Conservation (phyloP, 495 filamentous ascomycete genomes). For the Podospora anserina region DNA sequence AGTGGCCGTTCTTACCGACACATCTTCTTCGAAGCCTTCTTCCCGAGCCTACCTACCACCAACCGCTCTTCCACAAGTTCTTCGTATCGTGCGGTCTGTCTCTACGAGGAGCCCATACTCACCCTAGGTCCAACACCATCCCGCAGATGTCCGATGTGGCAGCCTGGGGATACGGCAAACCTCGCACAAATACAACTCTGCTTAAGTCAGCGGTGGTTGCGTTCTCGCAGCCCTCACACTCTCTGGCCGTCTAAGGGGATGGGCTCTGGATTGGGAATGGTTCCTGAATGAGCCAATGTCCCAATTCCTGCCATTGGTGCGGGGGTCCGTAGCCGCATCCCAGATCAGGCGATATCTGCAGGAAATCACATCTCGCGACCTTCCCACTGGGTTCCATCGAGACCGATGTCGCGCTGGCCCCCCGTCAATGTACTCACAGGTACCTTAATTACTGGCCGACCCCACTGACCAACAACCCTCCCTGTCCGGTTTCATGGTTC, state of each 20-base stretch:
- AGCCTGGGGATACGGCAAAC: background rate
- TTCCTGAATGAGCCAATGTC: constrained; percentile 16
- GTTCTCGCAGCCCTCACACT: background rate
- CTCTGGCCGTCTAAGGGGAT: background rate
- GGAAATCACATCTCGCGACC: constrained; percentile 33
- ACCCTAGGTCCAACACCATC: background rate
- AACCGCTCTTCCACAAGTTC: background rate
- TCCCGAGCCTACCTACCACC: background rate
- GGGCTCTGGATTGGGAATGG: constrained; percentile 19
- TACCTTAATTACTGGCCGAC: background rate
- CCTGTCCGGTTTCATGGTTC: background rate
- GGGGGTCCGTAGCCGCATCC: constrained; percentile 23
- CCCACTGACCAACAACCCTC: background rate
- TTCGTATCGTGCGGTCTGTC: background rate
- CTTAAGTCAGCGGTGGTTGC: constrained; percentile 6
- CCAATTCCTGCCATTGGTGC: constrained; percentile 23
- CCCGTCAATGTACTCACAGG: background rate
- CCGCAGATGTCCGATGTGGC: background rate
- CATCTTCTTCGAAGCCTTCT: too few species aligned
- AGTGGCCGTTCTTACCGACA: background rate
- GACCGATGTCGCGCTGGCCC: constrained; percentile 23
- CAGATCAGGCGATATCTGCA: constrained; percentile 33
- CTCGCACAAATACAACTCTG: background rate
- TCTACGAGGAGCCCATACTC: background rate
- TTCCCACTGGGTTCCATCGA: constrained; percentile 30